Evolutionary conservation across 2,329 filamentous ascomycete genomes (phyloP), one percentile per base, ranked within the genome.

Genomic region (Penicillium sp.): DNA sequence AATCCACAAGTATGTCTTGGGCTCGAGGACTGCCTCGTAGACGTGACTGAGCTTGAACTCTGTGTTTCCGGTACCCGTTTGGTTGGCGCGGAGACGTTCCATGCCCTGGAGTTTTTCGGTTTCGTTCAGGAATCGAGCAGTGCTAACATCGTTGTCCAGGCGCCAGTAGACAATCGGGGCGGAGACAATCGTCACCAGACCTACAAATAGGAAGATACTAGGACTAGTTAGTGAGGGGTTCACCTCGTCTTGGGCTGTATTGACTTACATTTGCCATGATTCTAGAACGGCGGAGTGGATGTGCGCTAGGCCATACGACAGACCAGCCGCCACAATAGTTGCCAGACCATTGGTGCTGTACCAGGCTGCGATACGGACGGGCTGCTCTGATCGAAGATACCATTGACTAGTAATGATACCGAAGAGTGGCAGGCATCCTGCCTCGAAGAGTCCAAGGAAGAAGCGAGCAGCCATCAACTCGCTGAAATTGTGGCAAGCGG

Each of bases 341-440:
- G 83, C 83, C 0, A 81, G 57, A 0, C 85, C 85, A 51, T 85
- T 88, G 0, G 84, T 87, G 4, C 83, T 78, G 62, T 89, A 89
- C 87, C 87, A 90, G n/a, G 81, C 81, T 0, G 85, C 85, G 3
- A 88, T 81, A 0, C 87, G 79, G 26, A 87, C 69, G 0, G 86
- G 85, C 69, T 89, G 87, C 64, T 90, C 85, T 4, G 78, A 78
- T 53, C 76, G 74, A 13, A 77, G 72, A 61, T 80, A 80, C 78
- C 78, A 80, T 35, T 78, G 74, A 37, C 73, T 75, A 1, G 77
- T 80, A 49, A 80, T 79, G 25, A 80, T 69, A 45, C 71, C 72
- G 50, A 80, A 80, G 2, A 80, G 67, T 0, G 77, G 77, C 39
- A 80, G 59, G 60, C 77, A 84, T 4, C 81, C 81, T 0, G 80